Conservation (phyloP, 352 stramenopile species). For the Thalassiosira mediterranea region DNA sequence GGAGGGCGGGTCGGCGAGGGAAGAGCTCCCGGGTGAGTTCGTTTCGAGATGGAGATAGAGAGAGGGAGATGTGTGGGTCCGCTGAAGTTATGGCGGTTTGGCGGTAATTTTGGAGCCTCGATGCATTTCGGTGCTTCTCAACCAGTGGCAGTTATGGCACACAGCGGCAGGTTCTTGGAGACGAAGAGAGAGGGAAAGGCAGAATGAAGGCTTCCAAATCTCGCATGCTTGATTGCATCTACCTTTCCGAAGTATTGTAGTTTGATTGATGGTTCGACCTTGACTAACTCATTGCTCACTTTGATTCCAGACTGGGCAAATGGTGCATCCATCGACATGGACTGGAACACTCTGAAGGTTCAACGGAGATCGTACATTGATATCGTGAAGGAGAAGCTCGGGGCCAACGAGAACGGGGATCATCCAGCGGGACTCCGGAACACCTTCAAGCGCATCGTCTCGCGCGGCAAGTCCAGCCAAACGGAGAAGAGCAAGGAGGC, state of each 20-base stretch:
- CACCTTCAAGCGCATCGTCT: slow-evolving; percentile 47
- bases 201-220: no score
- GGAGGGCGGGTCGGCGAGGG: slow-evolving; percentile 49
- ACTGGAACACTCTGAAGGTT: slow-evolving; percentile 77
- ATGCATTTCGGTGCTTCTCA: no score
- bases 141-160: no score
- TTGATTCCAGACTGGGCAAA: slow-evolving; percentile 75
- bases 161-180: no score
- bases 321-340: slow-evolving; percentile 76
- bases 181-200: no score
- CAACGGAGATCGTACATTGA: slow-evolving; percentile 68
- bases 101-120: neutral
- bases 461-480: slow-evolving; percentile 16
- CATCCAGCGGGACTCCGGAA: slow-evolving; percentile 45
- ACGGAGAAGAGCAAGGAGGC: slow-evolving; percentile 15
- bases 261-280: no score
- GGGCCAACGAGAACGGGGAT: slow-evolving; percentile 55
- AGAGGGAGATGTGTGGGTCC: no score
- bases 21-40: slow-evolving; percentile 64
- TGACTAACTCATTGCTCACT: neutral
- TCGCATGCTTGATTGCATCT: no score
- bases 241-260: no score
- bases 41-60: slow-evolving; percentile 1
- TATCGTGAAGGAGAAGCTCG: slow-evolving; percentile 48
- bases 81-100: slow-evolving; percentile 2